phyloP scores from a whole-genome alignment of 139 green algal genomes.

The Mesostigma viride region DNA sequence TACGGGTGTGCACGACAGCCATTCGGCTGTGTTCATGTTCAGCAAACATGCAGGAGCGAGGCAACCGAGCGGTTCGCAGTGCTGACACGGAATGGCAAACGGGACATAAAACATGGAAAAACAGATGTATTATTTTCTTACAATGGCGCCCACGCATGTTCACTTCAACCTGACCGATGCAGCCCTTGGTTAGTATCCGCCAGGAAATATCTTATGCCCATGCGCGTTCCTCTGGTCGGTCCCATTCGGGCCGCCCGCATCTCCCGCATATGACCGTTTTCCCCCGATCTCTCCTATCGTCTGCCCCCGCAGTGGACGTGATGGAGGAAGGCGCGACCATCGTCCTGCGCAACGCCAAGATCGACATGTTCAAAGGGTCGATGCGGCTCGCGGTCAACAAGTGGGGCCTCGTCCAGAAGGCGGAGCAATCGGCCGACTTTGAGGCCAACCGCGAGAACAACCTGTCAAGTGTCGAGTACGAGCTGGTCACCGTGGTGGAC shows the following conservation, averaged over 20 bases:
- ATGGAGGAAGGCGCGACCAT: slow-evolving; percentile 48
- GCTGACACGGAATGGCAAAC: too few relatives aligned
- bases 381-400: slow-evolving; percentile 76
- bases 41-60: slow-evolving; percentile 2
- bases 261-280: too few relatives aligned
- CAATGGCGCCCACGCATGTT: too few relatives aligned
- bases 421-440: slow-evolving; percentile 35
- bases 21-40: too few relatives aligned
- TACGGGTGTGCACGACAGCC: background rate
- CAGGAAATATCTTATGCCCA: too few relatives aligned
- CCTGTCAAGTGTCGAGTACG: slow-evolving; percentile 77
- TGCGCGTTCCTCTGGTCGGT: too few relatives aligned
- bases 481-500: slow-evolving; percentile 54
- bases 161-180: too few relatives aligned
- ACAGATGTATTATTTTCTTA: too few relatives aligned
- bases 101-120: too few relatives aligned
- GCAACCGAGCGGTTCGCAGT: too few relatives aligned
- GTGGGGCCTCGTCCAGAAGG: slow-evolving; percentile 54
- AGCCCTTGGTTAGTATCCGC: too few relatives aligned
- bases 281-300: background rate
- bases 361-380: slow-evolving; percentile 79
- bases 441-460: slow-evolving; percentile 70
- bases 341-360: slow-evolving; percentile 65
- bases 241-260: too few relatives aligned
- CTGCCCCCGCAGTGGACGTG: slow-evolving; percentile 51